A percentile compares a stretch with the other conserved stretches of the same genome.
Evolutionary conservation across 129 eudicot genomes (phyloP).

Genomic region (Arctium lappa): DNA sequence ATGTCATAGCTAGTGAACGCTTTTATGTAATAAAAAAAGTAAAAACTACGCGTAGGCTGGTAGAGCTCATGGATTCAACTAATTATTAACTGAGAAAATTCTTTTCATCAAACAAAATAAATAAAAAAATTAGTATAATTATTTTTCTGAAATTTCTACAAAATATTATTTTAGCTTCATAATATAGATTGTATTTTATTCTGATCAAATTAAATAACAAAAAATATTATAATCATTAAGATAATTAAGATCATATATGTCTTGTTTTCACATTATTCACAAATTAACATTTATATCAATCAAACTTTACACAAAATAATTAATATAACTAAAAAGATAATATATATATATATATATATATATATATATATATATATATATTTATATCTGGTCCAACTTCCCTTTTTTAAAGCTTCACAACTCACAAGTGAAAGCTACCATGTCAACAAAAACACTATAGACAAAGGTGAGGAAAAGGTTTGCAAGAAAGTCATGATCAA

Average conservation of each 20-base stretch:
- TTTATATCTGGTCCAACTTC: not conserved
- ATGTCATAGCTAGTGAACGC: not conserved
- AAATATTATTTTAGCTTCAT: no score
- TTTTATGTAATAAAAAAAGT: no score
- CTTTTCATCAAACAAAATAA: no score
- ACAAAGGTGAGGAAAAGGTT: slow-evolving; percentile 18
- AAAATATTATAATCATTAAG: not conserved
- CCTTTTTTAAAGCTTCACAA: not conserved
- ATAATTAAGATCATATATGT: not conserved
- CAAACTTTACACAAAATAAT: not conserved
- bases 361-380: no score
- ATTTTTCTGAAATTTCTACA: no score
- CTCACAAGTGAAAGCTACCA: slow-evolving; percentile 16
- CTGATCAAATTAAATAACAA: not conserved
- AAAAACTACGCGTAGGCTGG: no score
- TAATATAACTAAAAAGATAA: not conserved
- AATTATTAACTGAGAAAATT: no score
- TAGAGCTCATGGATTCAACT: no score
- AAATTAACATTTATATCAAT: not conserved
- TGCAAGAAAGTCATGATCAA: slow-evolving; percentile 19
- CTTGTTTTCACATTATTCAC: not conserved
- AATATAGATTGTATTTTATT: not conserved
- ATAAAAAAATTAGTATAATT: no score
- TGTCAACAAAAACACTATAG: slow-evolving; percentile 24
- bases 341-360: not conserved